Conservation (phyloP, 2,329 filamentous ascomycete species). For the Phyllosticta paracitricarpa region DNA sequence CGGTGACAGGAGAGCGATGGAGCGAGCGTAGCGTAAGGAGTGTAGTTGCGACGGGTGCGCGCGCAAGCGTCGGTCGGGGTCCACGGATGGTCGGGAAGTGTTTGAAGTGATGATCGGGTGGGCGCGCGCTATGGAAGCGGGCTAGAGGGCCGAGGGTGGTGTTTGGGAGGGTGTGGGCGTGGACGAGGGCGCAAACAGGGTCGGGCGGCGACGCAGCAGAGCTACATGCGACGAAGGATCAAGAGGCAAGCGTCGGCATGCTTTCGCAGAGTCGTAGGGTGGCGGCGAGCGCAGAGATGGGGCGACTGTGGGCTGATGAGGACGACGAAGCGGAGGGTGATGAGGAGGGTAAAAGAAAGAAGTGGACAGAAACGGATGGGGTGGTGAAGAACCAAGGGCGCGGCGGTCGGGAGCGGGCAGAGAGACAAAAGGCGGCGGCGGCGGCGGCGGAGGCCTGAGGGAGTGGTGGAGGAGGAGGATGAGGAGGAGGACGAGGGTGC, state of each 20-base stretch:
- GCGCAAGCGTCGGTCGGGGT: slow-evolving; percentile 1
- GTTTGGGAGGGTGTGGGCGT: neutral
- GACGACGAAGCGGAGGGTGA: neutral
- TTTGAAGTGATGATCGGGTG: neutral
- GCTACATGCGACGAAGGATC: slow-evolving; percentile 3
- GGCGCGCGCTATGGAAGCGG: slow-evolving; percentile 5
- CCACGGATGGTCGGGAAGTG: neutral
- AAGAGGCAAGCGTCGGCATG: neutral
- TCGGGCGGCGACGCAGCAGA: slow-evolving; percentile 3
- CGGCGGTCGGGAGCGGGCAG: neutral
- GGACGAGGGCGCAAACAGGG: slow-evolving; percentile 2
- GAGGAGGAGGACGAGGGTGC: too few species aligned
- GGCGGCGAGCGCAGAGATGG: neutral
- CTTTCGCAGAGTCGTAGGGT: neutral
- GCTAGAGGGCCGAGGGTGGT: slow-evolving; percentile 1
- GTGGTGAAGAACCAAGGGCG: neutral
- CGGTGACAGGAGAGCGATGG: slow-evolving; percentile 1
- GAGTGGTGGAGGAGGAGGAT: neutral
- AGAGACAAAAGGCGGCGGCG: too few species aligned
- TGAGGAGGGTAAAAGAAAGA: neutral
- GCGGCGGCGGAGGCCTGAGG: too few species aligned
- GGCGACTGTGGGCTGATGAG: neutral
- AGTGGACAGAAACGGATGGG: neutral
- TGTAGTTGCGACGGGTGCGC: slow-evolving; percentile 9
- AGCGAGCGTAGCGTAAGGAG: slow-evolving; percentile 7